Evolutionary conservation across 306 rosid genomes (phyloP), one percentile per base, ranked within the genome.

Genomic region (Urtica urens): DNA sequence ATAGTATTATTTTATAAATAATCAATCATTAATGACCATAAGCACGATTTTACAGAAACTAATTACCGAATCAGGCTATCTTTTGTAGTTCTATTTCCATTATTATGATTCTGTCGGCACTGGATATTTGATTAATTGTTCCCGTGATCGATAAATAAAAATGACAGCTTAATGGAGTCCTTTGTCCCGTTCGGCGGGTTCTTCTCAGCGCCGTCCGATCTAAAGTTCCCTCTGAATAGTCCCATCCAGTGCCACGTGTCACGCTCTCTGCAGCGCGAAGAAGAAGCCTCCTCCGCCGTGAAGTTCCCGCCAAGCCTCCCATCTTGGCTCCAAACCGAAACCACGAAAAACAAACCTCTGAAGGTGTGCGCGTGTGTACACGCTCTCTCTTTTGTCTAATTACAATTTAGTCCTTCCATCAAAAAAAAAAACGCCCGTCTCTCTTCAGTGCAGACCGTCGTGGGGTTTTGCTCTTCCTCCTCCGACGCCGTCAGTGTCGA

Each of bases 161-260:
- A 58, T 53, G 51, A 37, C 99, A 92, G 99, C 78, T 78, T 92
- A 61, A 79, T 85, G 96, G 87, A 83, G 44, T 82, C 99, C 30
- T 92, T 92, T 69, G 86, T 92, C 49, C 99, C 99, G 20, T 71
- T 92, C 44, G 96, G 94, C 26, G 99, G 99, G 46, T 86, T 92
- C 77, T 92, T 92, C 52, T 59, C 94, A 27, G 70, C 95, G n/a
- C 86, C 84, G 49, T 64, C 94, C 56, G 96, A 85, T 61, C 42
- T 72, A 19, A 80, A 64, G 70, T 54, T 69, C 62, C 71, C 82
- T 13, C 51, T 61, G 39, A 66, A 55, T 59, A 52, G 75, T 37
- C 59, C 97, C 8, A 54, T 47, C 52, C 75, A 51, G 50, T 67
- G 77, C 50, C 45, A n/a, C n/a, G n/a, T 48, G 62, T 65, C 85